Evolutionary conservation across 768 basidiomycete species (phyloP).

Genomic region (Collybia mongolica): DNA sequence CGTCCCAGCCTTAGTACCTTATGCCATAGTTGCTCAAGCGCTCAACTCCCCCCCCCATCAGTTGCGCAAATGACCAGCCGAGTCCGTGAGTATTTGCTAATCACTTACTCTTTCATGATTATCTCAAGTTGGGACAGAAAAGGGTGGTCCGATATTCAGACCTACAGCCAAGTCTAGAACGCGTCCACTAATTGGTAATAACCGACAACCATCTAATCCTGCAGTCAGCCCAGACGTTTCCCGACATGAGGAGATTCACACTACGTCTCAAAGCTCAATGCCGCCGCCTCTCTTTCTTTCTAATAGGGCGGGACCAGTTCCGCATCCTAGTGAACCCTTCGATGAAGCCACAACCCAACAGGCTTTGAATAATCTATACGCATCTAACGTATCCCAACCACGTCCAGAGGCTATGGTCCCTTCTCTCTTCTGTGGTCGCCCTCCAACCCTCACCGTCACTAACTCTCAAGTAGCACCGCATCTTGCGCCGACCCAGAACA

Average conservation of each 20-base stretch:
- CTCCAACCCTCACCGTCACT: not conserved
- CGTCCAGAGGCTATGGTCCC: too few relatives aligned
- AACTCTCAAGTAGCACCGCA: too few relatives aligned
- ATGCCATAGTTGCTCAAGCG: not conserved
- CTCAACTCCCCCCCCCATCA: not conserved
- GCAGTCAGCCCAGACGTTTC: slow-evolving; percentile 3
- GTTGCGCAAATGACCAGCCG: slow-evolving; percentile 42
- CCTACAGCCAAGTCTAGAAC: slow-evolving; percentile 60
- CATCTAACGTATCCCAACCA: too few relatives aligned
- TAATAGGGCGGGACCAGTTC: not conserved
- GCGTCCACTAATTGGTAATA: slow-evolving; percentile 29
- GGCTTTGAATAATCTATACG: too few relatives aligned
- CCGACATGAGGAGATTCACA: slow-evolving; percentile 1
- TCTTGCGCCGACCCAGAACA: too few relatives aligned
- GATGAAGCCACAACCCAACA: not conserved
- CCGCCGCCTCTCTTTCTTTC: not conserved
- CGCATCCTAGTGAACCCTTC: not conserved
- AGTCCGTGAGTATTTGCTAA: slow-evolving; percentile 55
- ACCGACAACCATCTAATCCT: slow-evolving; percentile 27
- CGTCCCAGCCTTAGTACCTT: not conserved
- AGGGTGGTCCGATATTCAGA: slow-evolving; percentile 67
- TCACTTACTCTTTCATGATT: not conserved
- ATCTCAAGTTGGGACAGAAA: slow-evolving; percentile 44
- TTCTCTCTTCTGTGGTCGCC: not conserved
- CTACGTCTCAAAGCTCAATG: not conserved